Base-by-base conservation (phyloP, 352 stramenopile genomes). In the Phytopythium helicoides region DNA sequence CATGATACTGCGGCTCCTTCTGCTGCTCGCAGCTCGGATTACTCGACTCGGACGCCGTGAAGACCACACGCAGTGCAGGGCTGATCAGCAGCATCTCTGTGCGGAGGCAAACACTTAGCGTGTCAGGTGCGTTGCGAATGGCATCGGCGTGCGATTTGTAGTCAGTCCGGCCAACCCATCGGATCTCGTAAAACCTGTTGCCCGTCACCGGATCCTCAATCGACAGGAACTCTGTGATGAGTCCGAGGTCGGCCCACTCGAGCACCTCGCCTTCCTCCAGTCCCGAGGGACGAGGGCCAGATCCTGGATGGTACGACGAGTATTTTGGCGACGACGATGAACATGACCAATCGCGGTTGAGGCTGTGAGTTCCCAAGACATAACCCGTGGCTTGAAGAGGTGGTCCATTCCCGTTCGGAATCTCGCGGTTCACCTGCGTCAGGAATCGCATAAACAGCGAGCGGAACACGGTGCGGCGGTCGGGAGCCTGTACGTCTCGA, bases 221-320 rank as follows among this genome's bases (percentile, higher is more conserved):
- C 34, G 64, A 60, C 18, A 77, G 40, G 53, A 77, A 78, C 54
- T 81, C 71, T 33, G 74, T 81, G 18, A 58, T 71, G 23, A 81
- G 41, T 18, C 65, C 70, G 41, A 76, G 48, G 37, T 81, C 65
- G 11, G 71, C 41, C 41, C 41, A 48, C 41, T 52, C 46, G 46
- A 39, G 23, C 6, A 21, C 11, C 18, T 16, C 16, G 28, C 35
- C 28, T 14, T 46, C 18, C 21, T 50, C 36, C 7, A 42, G 12
- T 7, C n/a, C 25, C 23, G 41, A 21, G 1, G 21, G 21, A 9
- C 41, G 22, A 3, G 22, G 7, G 11, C 41, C 12, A 2, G n/a
- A 11, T 18, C 41, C 21, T 33, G 41, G 41, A 12, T 12, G 18
- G 18, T 45, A 45, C 38, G 38, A 22, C 18, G 4, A 11, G 38